Base-by-base conservation (phyloP, 768 basidiomycete species). In the Lepiota venenata region DNA sequence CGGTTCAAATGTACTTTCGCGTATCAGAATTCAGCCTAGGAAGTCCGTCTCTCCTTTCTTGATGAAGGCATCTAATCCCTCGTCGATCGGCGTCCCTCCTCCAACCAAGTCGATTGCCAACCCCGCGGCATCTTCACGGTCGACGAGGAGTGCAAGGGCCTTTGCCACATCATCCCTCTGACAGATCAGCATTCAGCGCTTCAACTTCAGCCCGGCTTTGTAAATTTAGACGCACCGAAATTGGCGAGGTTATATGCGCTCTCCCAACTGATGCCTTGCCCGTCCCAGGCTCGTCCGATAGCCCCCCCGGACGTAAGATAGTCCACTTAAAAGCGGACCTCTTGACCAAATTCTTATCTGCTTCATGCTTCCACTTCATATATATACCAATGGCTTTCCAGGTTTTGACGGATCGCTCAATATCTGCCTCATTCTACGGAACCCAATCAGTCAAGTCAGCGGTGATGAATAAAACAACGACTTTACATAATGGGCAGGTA, bases 301-400 rank as follows among this genome's bases (percentile, higher is more conserved):
- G 60, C 5, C 69, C 69, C 6, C 80, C 81, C 10, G 85, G 84
- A 9, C 85, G 80, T 22, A 88, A 65, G 36, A 87, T 83, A 2
- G 80, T 81, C 80, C 79, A 87, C 50, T 80, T 75, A 70, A 88
- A 83, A 1, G 74, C 64, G 18, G 76, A 75, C 29, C 84, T 79
- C 52, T 69, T 64, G 15, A 57, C 66, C 11, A 77, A 68, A 50
- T 75, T 71, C 61, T 75, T 77, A 63, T 77, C 76, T 15, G 74
- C 74, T 57, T 75, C 71, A 62, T 77, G 75, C 55, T 77, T 76
- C 71, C 74, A 78, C 22, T 74, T 64, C 64, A 76, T 70, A 55
- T 74, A 78, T 2, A 61, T 64, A 5, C 71, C 67, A 27, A 85
- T 76, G 2, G 63, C 71, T 15, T 62, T 64, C 21, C 77, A 73